Base-by-base conservation (phyloP, 192 early-diverging fungal genomes). In the Rhizoclosmatium sp. region DNA sequence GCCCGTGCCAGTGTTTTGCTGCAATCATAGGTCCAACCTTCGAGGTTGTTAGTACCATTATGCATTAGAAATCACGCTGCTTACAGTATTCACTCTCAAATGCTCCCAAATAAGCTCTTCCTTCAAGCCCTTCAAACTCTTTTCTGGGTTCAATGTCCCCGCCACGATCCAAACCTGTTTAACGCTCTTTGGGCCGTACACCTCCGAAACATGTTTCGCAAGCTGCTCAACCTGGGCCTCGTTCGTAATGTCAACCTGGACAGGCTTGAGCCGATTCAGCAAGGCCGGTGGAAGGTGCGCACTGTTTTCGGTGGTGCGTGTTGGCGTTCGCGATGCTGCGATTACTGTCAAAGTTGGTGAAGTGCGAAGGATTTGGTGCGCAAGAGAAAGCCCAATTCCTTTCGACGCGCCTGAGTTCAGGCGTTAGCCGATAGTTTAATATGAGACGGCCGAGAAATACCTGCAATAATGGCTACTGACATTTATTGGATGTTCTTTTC, bases 311-410 rank as follows among this genome's bases (percentile, higher is more conserved):
- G 14, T 14, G 49, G 5, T 9, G 49, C 4, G 49, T 2, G 65
- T 10, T 10, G 71, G 62, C 12, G 49, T 64, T 5, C 82, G 70
- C 23, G 59, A 54, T n/a, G 72, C 67, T 3, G 70, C 80, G 16
- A 82, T 44, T 1, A 82, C 68, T 23, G 31, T 41, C 3, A 65
- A 44, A 1, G 14, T 14, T 3, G 82, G 72, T n/a, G 46, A 23
- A 7, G 40, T 5, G 19, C 69, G 65, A 14, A 51, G 49, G 23
- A 76, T 48, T 40, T 69, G 73, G 23, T 42, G 62, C 2, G 68
- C 78, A n/a, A 82, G 67, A 9, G 82, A 69, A 65, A 59, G 31
- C 2, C 82, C 82, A 19, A 82, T 82, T 49, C 82, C 82, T 42
- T 69, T 47, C 16, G 71, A 69, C 12, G 59, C 77, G 4, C 82